Conservation (phyloP, 805 yeast species). For the Debaryomyces tyrocola region DNA sequence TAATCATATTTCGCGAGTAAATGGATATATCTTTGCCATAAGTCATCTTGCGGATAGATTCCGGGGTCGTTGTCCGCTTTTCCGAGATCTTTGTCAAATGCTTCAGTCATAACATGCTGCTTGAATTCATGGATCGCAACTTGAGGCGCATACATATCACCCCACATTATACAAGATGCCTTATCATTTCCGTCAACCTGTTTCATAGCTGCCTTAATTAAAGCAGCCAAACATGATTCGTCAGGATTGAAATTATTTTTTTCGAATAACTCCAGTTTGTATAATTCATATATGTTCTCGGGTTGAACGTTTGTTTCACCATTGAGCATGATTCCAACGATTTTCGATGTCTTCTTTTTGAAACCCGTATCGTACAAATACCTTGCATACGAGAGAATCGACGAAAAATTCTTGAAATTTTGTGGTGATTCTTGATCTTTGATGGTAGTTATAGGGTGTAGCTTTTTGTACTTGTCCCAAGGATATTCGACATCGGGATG, state of each 20-base stretch:
- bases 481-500: conserved; percentile 6
- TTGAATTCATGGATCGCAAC: conserved; percentile 60
- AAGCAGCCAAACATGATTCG: conserved; percentile 36
- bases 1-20: conserved; percentile 50
- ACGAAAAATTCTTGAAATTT: neutral
- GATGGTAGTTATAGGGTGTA: neutral
- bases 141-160: conserved; percentile 53
- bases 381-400: conserved; percentile 26
- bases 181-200: conserved; percentile 10
- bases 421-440: neutral
- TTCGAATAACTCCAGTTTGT: conserved; percentile 23
- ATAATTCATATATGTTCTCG: conserved; percentile 24
- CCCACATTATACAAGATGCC: conserved; percentile 44
- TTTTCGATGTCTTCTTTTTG: conserved; percentile 22
- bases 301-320: conserved; percentile 37
- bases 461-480: conserved; percentile 13
- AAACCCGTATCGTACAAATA: conserved; percentile 19
- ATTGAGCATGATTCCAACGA: conserved; percentile 34
- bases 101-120: conserved; percentile 26
- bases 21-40: conserved; percentile 55
- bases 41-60: conserved; percentile 44
- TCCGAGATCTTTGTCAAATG: conserved; percentile 6
- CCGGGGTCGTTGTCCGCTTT: conserved; percentile 16
- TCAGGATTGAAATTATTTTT: conserved; percentile 19
- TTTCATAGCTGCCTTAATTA: conserved; percentile 50